Percentiles rank a stretch among this genome's conserved stretches.
These are phyloP conservation scores for Angomonas deanei DNA, from an alignment of 208 protist genomes.

Conservation along the genomic window DNA sequence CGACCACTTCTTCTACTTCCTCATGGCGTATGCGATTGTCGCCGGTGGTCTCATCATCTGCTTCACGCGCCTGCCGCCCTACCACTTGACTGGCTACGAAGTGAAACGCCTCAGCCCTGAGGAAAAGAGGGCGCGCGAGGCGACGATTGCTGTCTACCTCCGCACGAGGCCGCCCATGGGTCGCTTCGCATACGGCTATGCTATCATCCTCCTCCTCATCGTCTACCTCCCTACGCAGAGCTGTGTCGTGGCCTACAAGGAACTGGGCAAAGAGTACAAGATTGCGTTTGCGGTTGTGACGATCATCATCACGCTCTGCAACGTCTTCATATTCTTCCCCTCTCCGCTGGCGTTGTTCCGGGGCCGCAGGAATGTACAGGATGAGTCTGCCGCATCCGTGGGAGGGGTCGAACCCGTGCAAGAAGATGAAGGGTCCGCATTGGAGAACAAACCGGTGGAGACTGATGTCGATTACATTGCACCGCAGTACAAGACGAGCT, in stretches of 20 bases:
- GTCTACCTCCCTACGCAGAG: background rate
- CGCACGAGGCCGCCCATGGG: slow-evolving; percentile 17
- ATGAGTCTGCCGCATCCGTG: too few species aligned
- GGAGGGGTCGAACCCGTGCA: background rate
- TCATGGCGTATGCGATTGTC: slow-evolving; percentile 1
- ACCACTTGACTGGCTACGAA: background rate
- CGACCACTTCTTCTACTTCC: slow-evolving; percentile 29
- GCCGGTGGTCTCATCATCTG: slow-evolving; percentile 8
- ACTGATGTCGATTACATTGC: slow-evolving; percentile 26
- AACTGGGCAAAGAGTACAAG: slow-evolving; percentile 6
- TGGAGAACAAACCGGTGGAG: background rate
- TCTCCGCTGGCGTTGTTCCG: slow-evolving; percentile 9
- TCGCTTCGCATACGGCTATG: slow-evolving; percentile 26
- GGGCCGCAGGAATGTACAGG: too few species aligned
- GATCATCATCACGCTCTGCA: background rate
- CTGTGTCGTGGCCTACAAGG: background rate
- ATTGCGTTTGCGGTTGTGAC: slow-evolving; percentile 18
- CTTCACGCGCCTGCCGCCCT: background rate
- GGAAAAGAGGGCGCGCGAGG: slow-evolving; percentile 10
- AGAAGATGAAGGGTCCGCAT: background rate
- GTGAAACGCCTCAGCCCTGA: background rate
- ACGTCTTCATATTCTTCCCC: slow-evolving; percentile 8
- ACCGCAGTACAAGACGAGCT: slow-evolving; percentile 23
- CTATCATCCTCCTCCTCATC: slow-evolving; percentile 6
- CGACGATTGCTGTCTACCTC: slow-evolving; percentile 14